Base-by-base conservation (phyloP, 148 eudicot species). In the Beta vulgaris region DNA sequence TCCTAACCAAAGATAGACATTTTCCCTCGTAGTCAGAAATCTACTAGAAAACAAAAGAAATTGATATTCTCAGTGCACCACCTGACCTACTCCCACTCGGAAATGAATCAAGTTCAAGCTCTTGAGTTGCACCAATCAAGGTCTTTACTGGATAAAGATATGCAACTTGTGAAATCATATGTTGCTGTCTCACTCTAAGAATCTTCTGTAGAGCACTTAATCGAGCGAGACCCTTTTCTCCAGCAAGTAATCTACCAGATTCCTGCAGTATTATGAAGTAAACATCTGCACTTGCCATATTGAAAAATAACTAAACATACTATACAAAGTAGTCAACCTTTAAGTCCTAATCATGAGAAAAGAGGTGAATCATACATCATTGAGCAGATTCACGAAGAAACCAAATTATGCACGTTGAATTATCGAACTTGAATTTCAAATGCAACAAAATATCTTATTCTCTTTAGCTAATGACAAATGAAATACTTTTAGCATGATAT, bases 51-150 rank as follows among this genome's bases (percentile, higher is more conserved):
- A 35, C 11, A 39, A 6, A 28, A 48, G 29, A 2, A 18, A 11
- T n/a, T 13, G 1, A 29, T 14, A 9, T 32, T 40, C 64, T 49
- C 39, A 31, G 1, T 34, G 59, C 12, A 73, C 77, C 86, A 87
- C 98, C 96, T 79, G 89, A 78, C 79, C 81, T 87, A 73, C 83
- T 85, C 74, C 84, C 78, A 81, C 86, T 79, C 35, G 89, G 82
- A 79, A 88, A 95, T 31, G 89, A 87, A 84, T 95, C 97, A 89
- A 95, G 97, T 84, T 95, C 99, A 80, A 90, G 96, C 82, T 95
- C 99, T 36, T 76, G 86, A 73, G 87, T 73, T 34, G 84, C 91
- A 60, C 94, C 93, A 48, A 86, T 53, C 69, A 89, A 78, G 64
- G 91, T 78, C 86, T 92, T 92, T 63, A 95, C 91, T n/a, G 98